Conservation (phyloP, 345 rosid species). For the Erodium maritimum region DNA sequence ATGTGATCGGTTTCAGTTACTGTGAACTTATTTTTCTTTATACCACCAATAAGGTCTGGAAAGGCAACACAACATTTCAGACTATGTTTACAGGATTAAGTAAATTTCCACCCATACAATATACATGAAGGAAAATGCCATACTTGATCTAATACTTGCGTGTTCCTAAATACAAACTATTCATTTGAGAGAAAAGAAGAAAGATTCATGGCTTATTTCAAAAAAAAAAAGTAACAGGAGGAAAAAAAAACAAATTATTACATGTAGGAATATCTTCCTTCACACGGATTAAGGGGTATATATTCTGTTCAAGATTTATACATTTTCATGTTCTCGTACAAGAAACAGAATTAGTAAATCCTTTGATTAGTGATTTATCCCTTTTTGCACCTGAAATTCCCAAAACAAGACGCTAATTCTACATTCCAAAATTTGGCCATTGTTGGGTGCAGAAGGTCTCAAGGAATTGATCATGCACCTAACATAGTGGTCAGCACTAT, state of each 20-base stretch:
- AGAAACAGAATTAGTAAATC: background rate
- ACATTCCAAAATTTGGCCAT: too few species aligned
- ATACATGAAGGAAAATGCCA: background rate
- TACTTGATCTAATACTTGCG: background rate
- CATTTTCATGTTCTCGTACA: background rate
- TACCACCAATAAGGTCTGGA: conserved; percentile 52
- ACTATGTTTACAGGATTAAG: conserved; percentile 1
- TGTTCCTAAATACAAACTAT: background rate
- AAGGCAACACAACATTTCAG: conserved; percentile 9
- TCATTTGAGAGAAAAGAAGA: too few species aligned
- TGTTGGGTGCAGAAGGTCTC: too few species aligned
- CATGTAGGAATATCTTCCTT: background rate
- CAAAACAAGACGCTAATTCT: too few species aligned
- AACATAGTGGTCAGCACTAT: too few species aligned
- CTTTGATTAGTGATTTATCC: background rate
- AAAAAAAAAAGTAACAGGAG: background rate
- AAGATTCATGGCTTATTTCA: background rate
- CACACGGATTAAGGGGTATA: background rate
- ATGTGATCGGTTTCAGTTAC: conserved; percentile 43
- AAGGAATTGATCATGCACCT: too few species aligned
- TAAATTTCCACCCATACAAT: background rate
- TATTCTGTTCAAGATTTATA: background rate
- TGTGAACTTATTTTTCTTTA: conserved; percentile 44
- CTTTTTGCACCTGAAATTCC: background rate
- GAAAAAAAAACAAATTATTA: too few species aligned